These are phyloP conservation scores for Lipomyces chichibuensis DNA, from an alignment of 805 yeast species.

Conservation along the genomic window DNA sequence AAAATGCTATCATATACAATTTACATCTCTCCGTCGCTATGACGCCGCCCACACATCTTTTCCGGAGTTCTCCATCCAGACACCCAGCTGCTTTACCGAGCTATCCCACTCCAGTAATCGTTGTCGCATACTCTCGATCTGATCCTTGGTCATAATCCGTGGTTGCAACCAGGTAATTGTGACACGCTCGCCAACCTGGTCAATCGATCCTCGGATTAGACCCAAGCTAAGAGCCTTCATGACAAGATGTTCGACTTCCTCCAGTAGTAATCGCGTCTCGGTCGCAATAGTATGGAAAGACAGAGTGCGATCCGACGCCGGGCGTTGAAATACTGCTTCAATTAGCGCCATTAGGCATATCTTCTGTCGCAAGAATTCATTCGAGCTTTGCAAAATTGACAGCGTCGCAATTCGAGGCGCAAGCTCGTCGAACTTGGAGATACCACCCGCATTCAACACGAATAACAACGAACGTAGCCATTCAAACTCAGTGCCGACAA, in stretches of 20 bases:
- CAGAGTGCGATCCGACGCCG: conserved; percentile 73
- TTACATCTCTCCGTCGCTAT: background rate
- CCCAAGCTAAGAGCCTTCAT: conserved; percentile 89
- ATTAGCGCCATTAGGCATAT: conserved; percentile 89
- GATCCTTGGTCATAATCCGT: conserved; percentile 79
- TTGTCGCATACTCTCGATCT: conserved; percentile 73
- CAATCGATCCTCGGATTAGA: conserved; percentile 84
- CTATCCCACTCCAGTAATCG: conserved; percentile 78
- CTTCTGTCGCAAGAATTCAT: conserved; percentile 79
- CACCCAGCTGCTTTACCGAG: conserved; percentile 67
- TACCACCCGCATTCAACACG: conserved; percentile 77
- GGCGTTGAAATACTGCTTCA: conserved; percentile 78
- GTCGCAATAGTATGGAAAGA: conserved; percentile 72
- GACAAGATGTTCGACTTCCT: conserved; percentile 85
- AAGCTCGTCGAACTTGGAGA: conserved; percentile 62
- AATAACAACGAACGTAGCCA: conserved; percentile 77
- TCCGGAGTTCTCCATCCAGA: conserved; percentile 63
- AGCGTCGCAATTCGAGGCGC: conserved; percentile 48
- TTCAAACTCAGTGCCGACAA: conserved; percentile 54
- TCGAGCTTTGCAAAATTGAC: conserved; percentile 61
- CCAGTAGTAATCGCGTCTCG: conserved; percentile 64
- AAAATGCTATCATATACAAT: conserved; percentile 5
- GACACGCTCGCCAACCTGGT: conserved; percentile 78
- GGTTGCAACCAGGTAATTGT: conserved; percentile 96
- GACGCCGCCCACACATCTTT: conserved; percentile 46